Base-by-base conservation (phyloP, 2,329 filamentous ascomycete species). In the Cytospora piceae region DNA sequence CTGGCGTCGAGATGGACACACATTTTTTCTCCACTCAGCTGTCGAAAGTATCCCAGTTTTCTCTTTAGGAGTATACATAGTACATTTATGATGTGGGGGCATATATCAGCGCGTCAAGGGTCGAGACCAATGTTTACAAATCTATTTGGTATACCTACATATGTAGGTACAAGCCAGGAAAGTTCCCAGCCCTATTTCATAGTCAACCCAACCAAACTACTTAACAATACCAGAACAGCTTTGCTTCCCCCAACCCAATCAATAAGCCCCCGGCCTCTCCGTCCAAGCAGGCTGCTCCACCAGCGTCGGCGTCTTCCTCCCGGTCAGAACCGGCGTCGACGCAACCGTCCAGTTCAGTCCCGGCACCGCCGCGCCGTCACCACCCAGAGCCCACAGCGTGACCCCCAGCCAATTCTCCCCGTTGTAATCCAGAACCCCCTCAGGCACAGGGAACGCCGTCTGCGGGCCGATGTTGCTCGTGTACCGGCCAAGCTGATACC, bases 381-480 rank as follows among this genome's bases (percentile, higher is more conserved):
- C 76, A 61, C 86, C 83, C 67, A 87, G 77, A 1, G 85, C 84
- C 89, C 89, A 93, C 31, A 93, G 72, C 46, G 82, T 85, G n/a
- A 92, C 71, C 1, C 81, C 88, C 14, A 92, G 68, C 72, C 84
- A 89, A 71, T 93, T 93, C 51, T 77, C 82, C 1, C 89, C 89
- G 22, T 81, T 79, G 72, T 91, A 88, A 72, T 92, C 84, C 69
- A 90, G 77, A 34, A 92, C 77, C 27, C 88, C 88, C 76, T 90
- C 83, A 0, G 90, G 89, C 9, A 92, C 85, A 4, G 89, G 89
- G 76, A 86, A 92, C 4, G 75, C 79, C 0, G 82, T 85, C 78
- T 92, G 89, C 4, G 90, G 90, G 0, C 90, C 90, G 27, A 92
- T 78, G 69, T 91, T 88, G 70, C 85, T 87, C 5, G 85, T 75